phyloP scores from a whole-genome alignment of 2,329 filamentous ascomycete species.

The Paracoccidioides brasiliensis region DNA sequence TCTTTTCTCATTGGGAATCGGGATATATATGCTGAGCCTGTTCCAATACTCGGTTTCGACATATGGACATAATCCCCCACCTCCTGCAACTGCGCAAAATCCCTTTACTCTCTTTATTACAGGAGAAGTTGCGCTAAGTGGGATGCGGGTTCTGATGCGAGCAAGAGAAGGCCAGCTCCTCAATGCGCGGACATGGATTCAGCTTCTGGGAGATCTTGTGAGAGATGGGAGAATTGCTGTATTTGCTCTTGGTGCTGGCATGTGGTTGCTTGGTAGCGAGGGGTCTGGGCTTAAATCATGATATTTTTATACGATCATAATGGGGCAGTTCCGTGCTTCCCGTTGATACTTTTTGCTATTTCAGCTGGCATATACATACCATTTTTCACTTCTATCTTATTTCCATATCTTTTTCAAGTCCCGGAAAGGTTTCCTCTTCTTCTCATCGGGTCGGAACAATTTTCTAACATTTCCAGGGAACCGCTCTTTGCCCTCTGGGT shows the following conservation, averaged over 20 bases:
- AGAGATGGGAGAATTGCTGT: constrained; percentile 34
- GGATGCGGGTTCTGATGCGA: constrained; percentile 23
- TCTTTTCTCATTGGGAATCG: constrained; percentile 44
- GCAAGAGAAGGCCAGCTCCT: constrained; percentile 16
- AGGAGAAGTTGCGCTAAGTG: constrained; percentile 32
- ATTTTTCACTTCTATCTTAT: too few relatives aligned
- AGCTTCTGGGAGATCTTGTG: constrained; percentile 27
- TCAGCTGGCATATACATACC: neutral
- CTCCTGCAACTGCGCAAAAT: constrained; percentile 33
- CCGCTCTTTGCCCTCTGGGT: too few relatives aligned
- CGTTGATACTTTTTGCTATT: neutral
- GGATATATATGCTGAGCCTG: constrained; percentile 37
- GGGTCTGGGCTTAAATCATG: constrained; percentile 7
- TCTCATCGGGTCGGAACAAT: too few relatives aligned
- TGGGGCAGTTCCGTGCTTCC: neutral
- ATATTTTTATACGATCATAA: neutral
- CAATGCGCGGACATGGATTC: constrained; percentile 23
- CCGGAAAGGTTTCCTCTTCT: too few relatives aligned
- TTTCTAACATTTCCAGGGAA: too few relatives aligned
- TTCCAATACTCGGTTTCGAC: constrained; percentile 22
- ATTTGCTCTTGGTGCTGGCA: constrained; percentile 33
- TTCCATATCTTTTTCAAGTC: too few relatives aligned
- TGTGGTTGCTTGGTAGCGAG: constrained; percentile 27
- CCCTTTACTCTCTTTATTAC: constrained; percentile 35
- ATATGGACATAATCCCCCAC: constrained; percentile 21